Evolutionary conservation across 2,329 filamentous ascomycete species (phyloP).

Genomic region (Emmonsiellopsis sp.): DNA sequence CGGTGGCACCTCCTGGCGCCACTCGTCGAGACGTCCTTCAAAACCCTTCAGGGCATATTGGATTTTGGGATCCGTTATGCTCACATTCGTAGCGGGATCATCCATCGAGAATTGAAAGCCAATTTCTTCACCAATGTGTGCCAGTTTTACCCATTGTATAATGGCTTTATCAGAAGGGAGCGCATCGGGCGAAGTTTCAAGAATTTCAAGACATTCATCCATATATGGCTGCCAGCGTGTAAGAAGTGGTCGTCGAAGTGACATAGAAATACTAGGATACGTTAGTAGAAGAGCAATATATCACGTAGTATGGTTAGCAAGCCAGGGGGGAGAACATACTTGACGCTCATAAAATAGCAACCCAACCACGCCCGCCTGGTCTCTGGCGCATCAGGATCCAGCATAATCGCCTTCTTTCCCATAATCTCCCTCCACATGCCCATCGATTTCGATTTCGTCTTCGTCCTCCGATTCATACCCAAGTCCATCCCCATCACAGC

Average conservation of each 20-base stretch:
- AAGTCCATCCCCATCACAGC: slow-evolving; percentile 77
- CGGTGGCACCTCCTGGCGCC: slow-evolving; percentile 44
- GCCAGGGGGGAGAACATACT: slow-evolving; percentile 25
- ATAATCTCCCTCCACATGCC: slow-evolving; percentile 30
- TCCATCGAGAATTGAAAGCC: slow-evolving; percentile 58
- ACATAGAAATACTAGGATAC: slow-evolving; percentile 44
- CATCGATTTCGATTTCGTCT: slow-evolving; percentile 22
- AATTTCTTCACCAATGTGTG: slow-evolving; percentile 59
- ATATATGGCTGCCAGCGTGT: slow-evolving; percentile 55
- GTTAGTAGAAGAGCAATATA: neutral
- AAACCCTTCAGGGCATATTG: slow-evolving; percentile 57
- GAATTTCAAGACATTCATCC: slow-evolving; percentile 50
- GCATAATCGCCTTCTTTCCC: slow-evolving; percentile 24
- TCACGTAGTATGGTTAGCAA: neutral
- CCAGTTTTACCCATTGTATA: slow-evolving; percentile 49
- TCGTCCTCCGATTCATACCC: slow-evolving; percentile 55
- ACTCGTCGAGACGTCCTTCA: slow-evolving; percentile 54
- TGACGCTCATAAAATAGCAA: slow-evolving; percentile 53
- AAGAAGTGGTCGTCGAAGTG: slow-evolving; percentile 48
- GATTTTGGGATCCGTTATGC: slow-evolving; percentile 53
- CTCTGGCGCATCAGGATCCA: slow-evolving; percentile 46
- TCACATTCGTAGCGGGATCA: slow-evolving; percentile 44
- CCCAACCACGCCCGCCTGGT: slow-evolving; percentile 50
- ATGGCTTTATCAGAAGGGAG: slow-evolving; percentile 47
- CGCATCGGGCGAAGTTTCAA: slow-evolving; percentile 48